Conservation (phyloP, 257 asterid genomes). For the Fraxinus anomala region DNA sequence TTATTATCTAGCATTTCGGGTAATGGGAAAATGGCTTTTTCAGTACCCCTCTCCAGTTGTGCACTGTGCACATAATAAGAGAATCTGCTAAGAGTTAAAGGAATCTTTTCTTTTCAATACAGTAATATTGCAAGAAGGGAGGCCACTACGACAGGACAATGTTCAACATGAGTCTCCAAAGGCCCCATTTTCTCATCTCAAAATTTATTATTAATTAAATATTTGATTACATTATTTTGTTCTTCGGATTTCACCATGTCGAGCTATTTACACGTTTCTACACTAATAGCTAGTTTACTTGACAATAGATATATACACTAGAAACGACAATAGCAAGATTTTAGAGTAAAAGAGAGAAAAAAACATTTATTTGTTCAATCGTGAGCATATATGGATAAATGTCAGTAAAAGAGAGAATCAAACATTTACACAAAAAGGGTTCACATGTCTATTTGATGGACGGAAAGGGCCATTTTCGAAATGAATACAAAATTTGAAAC, state of each 20-base stretch:
- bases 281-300: background rate
- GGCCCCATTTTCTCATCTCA: background rate
- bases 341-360: background rate
- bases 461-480: no score
- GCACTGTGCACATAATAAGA: background rate
- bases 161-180: background rate
- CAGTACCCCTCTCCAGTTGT: background rate
- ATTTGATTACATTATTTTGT: background rate
- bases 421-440: no score
- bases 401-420: no score
- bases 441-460: no score
- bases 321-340: background rate
- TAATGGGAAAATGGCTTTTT: background rate
- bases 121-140: background rate
- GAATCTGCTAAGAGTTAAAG: background rate
- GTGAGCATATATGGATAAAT: background rate
- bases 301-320: background rate
- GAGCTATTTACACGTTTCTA: background rate
- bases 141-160: background rate
- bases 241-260: background rate
- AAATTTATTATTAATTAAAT: no score
- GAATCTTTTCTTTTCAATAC: no score
- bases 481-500: no score
- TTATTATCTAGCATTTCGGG: background rate
- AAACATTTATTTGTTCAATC: background rate